Evolutionary conservation across 2,329 filamentous ascomycete species (phyloP), one percentile per base, ranked within the genome.

Genomic region (Botrytis fabae): DNA sequence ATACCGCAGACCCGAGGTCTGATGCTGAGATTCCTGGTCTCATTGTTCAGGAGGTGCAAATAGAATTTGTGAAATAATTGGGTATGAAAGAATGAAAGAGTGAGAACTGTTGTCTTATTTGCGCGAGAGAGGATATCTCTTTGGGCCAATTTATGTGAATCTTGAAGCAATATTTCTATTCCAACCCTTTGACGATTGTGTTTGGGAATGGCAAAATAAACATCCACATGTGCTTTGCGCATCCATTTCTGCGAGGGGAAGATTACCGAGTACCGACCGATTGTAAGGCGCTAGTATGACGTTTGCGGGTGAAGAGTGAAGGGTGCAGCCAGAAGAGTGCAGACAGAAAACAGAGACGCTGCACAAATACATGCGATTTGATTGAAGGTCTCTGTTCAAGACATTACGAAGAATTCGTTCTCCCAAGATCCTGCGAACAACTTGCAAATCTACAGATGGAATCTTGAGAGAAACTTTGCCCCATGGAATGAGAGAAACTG

Each of bases 211-310:
- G 35, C 28, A 64, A 46, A 64, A 64, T 46, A 46, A 51, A 38
- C 22, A 25, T 61, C 12, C 35, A 38, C 25, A 38, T 25, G 22
- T 38, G 9, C 14, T 20, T 48, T 25, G 22, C 25, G 9, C 14
- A 28, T 48, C 4, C 9, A 46, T 48, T 25, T 32, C 35, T 48
- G 42, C 42, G 46, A 51, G 16, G 46, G 64, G 64, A 38, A 66
- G 32, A 54, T 54, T 54, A 54, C 64, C 64, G 64, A 68, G 51
- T 25, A 46, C 62, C 62, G n/a, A 60, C n/a, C 35, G 38, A 69
- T 59, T 42, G 18, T 12, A n/a, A 8, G 66, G 51, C 66, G 66
- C 66, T 69, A 69, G 66, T 69, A 69, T 69, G 66, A 69, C 66
- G 66, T 69, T 69, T 60, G 51, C 20, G 66, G 66, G 35, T 35